Evolutionary conservation across 495 filamentous ascomycete species (phyloP).

Genomic region (Daldinia concentrica): DNA sequence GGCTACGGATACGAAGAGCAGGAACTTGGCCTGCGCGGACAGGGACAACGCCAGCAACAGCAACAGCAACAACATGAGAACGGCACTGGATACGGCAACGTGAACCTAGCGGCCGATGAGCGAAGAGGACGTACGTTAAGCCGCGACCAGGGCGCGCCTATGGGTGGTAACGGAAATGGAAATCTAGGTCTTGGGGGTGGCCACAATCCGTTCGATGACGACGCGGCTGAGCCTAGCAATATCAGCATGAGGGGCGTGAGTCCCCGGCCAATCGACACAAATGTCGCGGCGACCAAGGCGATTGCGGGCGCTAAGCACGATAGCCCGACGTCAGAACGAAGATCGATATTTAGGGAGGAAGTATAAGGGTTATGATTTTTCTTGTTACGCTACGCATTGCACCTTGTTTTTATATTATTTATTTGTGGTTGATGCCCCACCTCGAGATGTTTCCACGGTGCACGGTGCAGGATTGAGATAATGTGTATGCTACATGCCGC

Average conservation of each 20-base stretch:
- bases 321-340: constrained; percentile 57
- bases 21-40: constrained; percentile 59
- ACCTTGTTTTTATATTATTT: constrained; percentile 1
- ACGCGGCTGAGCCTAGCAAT: constrained; percentile 64
- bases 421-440: neutral
- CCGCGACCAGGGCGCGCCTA: constrained; percentile 27
- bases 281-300: constrained; percentile 32
- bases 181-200: constrained; percentile 7
- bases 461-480: neutral
- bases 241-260: constrained; percentile 65
- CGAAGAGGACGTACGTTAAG: constrained; percentile 48
- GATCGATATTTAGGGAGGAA: constrained; percentile 62
- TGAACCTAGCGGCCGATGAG: constrained; percentile 55
- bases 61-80: constrained; percentile 30
- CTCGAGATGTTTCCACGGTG: neutral
- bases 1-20: constrained; percentile 67
- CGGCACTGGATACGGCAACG: constrained; percentile 57
- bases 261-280: constrained; percentile 61
- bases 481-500: neutral
- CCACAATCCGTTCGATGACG: constrained; percentile 65
- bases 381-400: neutral
- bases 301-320: constrained; percentile 44
- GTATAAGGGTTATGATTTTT: constrained; percentile 43
- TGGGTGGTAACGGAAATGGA: neutral
- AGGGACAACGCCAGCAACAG: constrained; percentile 1